Percentiles rank a stretch among this genome's conserved stretches.
Evolutionary conservation across 441 rosid genomes (phyloP).

Genomic region (Populus hybrid): DNA sequence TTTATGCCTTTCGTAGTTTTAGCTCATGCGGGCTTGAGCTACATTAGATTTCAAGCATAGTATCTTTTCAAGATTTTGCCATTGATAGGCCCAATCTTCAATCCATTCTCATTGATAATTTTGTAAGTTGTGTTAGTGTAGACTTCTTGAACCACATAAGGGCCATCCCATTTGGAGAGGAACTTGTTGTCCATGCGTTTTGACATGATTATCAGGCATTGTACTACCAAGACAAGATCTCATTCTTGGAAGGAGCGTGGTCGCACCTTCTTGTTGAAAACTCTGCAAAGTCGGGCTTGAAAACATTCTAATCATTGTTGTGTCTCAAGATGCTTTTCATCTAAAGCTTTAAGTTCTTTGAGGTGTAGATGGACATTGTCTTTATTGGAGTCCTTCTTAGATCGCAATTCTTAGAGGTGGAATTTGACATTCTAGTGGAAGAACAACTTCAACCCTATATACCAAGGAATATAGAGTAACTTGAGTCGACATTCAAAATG

Average conservation of each 20-base stretch:
- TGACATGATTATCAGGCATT: background rate
- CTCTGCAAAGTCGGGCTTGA: background rate
- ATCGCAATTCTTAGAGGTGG: background rate
- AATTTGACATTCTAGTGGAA: too few relatives aligned
- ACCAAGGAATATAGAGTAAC: background rate
- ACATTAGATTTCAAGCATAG: too few relatives aligned
- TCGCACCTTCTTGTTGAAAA: background rate
- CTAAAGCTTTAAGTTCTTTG: background rate
- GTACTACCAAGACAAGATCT: background rate
- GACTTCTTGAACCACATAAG: background rate
- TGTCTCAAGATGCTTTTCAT: background rate
- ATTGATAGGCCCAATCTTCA: too few relatives aligned
- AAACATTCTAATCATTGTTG: background rate
- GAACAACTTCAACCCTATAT: too few relatives aligned
- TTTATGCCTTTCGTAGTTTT: background rate
- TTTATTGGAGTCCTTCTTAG: background rate
- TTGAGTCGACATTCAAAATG: background rate
- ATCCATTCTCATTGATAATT: too few relatives aligned
- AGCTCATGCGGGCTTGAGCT: too few relatives aligned
- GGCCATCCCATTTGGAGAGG: background rate
- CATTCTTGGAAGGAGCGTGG: background rate
- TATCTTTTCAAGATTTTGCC: too few relatives aligned
- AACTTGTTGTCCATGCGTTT: background rate
- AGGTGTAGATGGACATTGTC: background rate
- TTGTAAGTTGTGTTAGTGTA: background rate